Percentiles rank a stretch among this genome's conserved stretches.
These are phyloP conservation scores for Heterobasidion annosum DNA, from an alignment of 1,284 basidiomycete species.

Conservation along the genomic window DNA sequence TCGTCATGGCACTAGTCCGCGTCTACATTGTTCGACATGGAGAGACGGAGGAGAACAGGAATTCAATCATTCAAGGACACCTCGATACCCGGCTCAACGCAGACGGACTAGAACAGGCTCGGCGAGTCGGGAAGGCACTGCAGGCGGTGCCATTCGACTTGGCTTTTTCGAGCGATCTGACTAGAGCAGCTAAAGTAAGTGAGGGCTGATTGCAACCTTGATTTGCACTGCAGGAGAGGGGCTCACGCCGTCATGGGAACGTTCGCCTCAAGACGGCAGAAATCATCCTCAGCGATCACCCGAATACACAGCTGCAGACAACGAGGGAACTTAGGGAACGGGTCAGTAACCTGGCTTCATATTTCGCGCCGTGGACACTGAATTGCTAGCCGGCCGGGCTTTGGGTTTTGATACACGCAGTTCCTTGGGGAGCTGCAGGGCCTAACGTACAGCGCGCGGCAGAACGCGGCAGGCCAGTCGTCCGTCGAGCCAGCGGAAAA, in stretches of 20 bases:
- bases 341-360: conserved; percentile 26
- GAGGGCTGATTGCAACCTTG: too few relatives aligned
- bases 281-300: conserved; percentile 46
- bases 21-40: conserved; percentile 69
- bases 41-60: conserved; percentile 60
- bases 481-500: conserved; percentile 15
- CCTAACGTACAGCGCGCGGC: conserved; percentile 13
- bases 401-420: conserved; percentile 22
- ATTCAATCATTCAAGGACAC: conserved; percentile 62
- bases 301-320: conserved; percentile 30
- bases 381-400: background rate
- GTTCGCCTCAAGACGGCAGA: conserved; percentile 46
- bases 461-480: conserved; percentile 25
- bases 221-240: background rate
- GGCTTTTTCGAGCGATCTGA: conserved; percentile 61
- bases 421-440: conserved; percentile 61
- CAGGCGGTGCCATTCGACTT: conserved; percentile 38
- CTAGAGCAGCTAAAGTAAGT: conserved; percentile 48
- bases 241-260: background rate
- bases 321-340: conserved; percentile 50
- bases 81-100: conserved; percentile 56
- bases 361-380: background rate
- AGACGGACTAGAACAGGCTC: conserved; percentile 47
- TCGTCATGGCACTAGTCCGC: conserved; percentile 10
- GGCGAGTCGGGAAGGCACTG: conserved; percentile 41